phyloP scores from a whole-genome alignment of 345 rosid genomes.

The Dovyalis caffra region DNA sequence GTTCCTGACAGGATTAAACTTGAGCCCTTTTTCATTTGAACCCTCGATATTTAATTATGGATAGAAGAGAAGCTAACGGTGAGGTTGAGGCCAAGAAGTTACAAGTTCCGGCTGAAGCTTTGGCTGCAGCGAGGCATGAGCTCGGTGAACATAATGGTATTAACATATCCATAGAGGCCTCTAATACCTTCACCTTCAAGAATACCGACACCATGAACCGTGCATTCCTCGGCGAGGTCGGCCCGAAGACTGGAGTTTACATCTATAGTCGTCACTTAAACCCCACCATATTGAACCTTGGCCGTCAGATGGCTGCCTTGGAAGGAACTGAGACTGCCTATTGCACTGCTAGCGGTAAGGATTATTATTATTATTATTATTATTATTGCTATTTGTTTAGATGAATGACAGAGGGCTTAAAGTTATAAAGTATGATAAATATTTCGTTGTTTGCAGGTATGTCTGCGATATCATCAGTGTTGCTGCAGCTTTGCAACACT shows the following conservation, averaged over 20 bases:
- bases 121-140: slow-evolving; percentile 78
- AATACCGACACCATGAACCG: slow-evolving; percentile 93
- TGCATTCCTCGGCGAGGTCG: slow-evolving; percentile 90
- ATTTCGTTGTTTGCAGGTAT: slow-evolving; percentile 46
- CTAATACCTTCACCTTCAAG: slow-evolving; percentile 98
- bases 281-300: slow-evolving; percentile 86
- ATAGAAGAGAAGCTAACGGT: no score
- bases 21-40: no score
- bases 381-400: no score
- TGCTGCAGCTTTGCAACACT: slow-evolving; percentile 88
- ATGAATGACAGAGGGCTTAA: no score
- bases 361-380: no score
- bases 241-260: slow-evolving; percentile 89
- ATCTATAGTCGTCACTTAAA: slow-evolving; percentile 96
- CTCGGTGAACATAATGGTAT: slow-evolving; percentile 98
- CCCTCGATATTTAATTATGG: no score
- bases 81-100: background rate
- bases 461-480: slow-evolving; percentile 91
- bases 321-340: slow-evolving; percentile 98
- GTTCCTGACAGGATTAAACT: no score
- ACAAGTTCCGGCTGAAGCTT: slow-evolving; percentile 75
- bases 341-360: slow-evolving; percentile 94
- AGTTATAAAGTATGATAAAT: no score
- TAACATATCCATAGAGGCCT: slow-evolving; percentile 98
- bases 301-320: slow-evolving; percentile 96